phyloP scores from a whole-genome alignment of 139 green algal genomes.

The Pleodorina starrii region DNA sequence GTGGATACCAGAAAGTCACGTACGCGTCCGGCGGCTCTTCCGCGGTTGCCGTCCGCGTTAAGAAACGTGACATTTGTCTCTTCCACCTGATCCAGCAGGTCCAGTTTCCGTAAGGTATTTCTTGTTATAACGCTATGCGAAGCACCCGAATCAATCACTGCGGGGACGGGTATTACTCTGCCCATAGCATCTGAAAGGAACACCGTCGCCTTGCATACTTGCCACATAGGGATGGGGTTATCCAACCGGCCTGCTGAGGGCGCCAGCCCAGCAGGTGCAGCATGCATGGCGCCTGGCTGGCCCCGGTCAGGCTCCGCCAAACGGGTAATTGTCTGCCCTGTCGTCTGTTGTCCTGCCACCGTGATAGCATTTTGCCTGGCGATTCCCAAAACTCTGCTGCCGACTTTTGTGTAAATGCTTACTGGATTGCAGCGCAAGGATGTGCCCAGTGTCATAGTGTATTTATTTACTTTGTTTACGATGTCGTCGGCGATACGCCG shows the following conservation, averaged over 20 bases:
- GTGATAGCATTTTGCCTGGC: not conserved
- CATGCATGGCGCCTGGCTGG: no score
- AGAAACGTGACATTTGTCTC: not conserved
- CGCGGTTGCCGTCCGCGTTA: no score
- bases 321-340: no score
- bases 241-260: no score
- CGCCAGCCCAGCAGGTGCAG: no score
- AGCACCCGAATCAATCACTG: no score
- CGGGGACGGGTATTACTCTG: not conserved
- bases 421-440: no score
- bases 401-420: constrained; percentile 27
- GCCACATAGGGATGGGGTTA: not conserved
- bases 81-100: not conserved
- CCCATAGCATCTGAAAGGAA: not conserved
- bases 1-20: no score
- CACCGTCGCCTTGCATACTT: not conserved
- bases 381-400: not conserved
- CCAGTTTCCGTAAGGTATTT: not conserved
- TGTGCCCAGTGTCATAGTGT: not conserved
- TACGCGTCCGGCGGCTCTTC: not conserved
- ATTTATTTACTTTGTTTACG: constrained; percentile 17
- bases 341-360: no score
- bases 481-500: not conserved
- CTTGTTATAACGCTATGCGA: no score
- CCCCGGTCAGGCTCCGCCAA: no score